Conservation (phyloP, 306 rosid species). For the Erythrophleum fordii region DNA sequence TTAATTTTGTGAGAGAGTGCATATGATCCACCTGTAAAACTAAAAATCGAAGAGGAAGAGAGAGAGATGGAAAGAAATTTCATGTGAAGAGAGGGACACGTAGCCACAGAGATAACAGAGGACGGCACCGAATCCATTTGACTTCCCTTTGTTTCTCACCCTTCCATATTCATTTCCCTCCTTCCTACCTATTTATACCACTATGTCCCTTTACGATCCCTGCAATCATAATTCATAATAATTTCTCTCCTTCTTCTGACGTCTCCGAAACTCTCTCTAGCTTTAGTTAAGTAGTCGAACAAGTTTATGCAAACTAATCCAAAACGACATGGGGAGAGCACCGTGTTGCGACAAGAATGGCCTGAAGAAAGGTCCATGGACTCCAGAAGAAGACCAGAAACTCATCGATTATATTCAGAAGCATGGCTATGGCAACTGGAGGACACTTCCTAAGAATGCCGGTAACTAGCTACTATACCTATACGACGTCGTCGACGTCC, state of each 20-base stretch:
- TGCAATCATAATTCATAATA: conserved; percentile 8
- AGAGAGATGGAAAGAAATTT: conserved; percentile 1
- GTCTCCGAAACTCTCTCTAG: too few species aligned
- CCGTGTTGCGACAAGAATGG: conserved; percentile 95
- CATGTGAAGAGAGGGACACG: conserved; percentile 62
- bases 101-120: conserved; percentile 47
- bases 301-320: background rate
- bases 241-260: conserved; percentile 1
- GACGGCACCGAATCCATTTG: conserved; percentile 90
- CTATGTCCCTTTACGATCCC: conserved; percentile 55
- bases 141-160: conserved; percentile 41
- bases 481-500: background rate
- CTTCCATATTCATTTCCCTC: background rate
- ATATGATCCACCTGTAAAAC: background rate
- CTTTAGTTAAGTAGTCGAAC: background rate
- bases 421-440: conserved; percentile 95
- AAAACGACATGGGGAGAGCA: conserved; percentile 75
- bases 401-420: conserved; percentile 76
- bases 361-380: conserved; percentile 98
- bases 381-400: conserved; percentile 84
- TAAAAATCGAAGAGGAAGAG: background rate
- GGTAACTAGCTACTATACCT: conserved; percentile 42
- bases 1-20: background rate
- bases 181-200: conserved; percentile 61
- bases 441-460: conserved; percentile 96